Base-by-base conservation (phyloP, 257 asterid species). In the Penstemon newberryi region DNA sequence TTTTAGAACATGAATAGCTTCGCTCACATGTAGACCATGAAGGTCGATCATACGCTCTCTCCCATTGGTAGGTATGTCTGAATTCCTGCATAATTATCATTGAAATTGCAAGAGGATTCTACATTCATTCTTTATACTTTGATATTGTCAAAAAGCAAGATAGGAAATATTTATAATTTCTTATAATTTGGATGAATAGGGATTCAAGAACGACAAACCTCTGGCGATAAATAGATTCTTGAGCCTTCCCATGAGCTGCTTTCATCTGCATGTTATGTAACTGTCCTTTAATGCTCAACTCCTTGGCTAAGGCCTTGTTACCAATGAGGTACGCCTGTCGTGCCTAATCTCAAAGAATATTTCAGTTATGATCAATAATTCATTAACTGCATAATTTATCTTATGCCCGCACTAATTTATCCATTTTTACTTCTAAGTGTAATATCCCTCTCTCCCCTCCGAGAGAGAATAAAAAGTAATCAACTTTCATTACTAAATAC, bases 231-330 rank as follows among this genome's bases (percentile, higher is more conserved):
- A 91, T 87, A 70, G 97, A 73, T 57, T 94, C 97, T 74, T 91
- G 97, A 65, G 99, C 96, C 76, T 91, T 94, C 68, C 83, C 95
- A 54, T 94, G 97, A 69, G 96, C 96, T 72, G 92, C 87, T 80
- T 87, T 94, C 99, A 91, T 94, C 79, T 94, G 95, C 90, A 90
- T 84, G 82, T 89, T 91, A 84, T 94, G 95, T 71, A 91, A 78
- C 79, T 94, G 99, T 65, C 97, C 99, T 70, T 94, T 94, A 70
- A 86, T 73, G 82, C 97, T 94, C 87, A 91, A 77, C 81, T 94
- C 99, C 87, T 90, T 94, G 52, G 99, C 99, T 61, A 94, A 83
- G 78, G 96, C 99, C 84, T 94, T 94, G 89, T 94, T 91, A 25
- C 99, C 97, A 49, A 82, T 69, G 56, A 91, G 86, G 81, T 83